phyloP scores from a whole-genome alignment of 495 filamentous ascomycete genomes.

The Melanomma pulvis-pyrius region DNA sequence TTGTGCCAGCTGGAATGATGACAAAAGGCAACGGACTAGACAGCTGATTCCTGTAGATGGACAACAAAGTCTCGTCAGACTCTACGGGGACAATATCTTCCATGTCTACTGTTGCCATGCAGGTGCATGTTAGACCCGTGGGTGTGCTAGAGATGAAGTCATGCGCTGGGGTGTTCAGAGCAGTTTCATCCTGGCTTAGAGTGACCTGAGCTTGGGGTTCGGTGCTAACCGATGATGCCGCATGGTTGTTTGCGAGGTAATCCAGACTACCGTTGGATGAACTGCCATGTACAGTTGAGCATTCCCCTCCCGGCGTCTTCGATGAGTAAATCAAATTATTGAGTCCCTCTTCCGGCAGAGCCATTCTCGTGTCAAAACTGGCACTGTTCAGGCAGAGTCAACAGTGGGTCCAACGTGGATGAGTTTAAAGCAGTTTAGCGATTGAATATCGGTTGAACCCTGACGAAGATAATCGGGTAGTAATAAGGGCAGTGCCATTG shows the following conservation, averaged over 20 bases:
- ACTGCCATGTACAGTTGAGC: slow-evolving; percentile 15
- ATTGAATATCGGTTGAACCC: slow-evolving; percentile 17
- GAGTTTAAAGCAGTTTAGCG: slow-evolving; percentile 16
- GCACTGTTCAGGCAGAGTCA: slow-evolving; percentile 21
- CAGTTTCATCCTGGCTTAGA: slow-evolving; percentile 16
- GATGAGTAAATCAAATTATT: slow-evolving; percentile 17
- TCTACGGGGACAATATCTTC: slow-evolving; percentile 19
- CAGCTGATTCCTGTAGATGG: slow-evolving; percentile 23
- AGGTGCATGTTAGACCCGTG: slow-evolving; percentile 18
- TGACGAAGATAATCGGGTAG: slow-evolving; percentile 16
- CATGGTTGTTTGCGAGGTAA: slow-evolving; percentile 19
- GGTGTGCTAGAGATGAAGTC: slow-evolving; percentile 12
- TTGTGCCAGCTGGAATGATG: slow-evolving; percentile 22
- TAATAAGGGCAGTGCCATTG: slow-evolving; percentile 17
- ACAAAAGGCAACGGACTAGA: slow-evolving; percentile 22
- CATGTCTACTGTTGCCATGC: slow-evolving; percentile 24
- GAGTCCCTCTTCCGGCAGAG: slow-evolving; percentile 15
- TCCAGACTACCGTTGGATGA: slow-evolving; percentile 13
- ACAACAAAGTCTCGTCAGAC: slow-evolving; percentile 23
- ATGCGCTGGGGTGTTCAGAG: slow-evolving; percentile 18
- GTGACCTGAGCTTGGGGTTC: slow-evolving; percentile 15
- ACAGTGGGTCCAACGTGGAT: slow-evolving; percentile 16
- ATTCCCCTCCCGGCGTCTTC: slow-evolving; percentile 16
- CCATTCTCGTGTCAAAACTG: slow-evolving; percentile 20
- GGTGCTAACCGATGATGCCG: slow-evolving; percentile 22